Percentiles rank a stretch among this genome's conserved stretches.
Evolutionary conservation across 176 grass and related monocot genomes (phyloP).

Genomic region (Dendrocalamus sinicus): DNA sequence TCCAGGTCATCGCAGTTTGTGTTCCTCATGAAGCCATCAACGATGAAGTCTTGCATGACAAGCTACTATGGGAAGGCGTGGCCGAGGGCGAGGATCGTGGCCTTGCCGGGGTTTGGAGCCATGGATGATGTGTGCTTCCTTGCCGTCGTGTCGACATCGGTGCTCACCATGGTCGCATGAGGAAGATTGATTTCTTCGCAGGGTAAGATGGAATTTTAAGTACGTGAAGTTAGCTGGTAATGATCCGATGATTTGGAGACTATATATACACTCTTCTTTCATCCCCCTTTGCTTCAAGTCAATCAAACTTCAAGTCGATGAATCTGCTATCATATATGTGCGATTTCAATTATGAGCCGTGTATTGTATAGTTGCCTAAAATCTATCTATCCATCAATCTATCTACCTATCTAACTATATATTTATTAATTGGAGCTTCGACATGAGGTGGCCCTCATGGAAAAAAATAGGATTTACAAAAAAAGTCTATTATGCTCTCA

Average conservation of each 20-base stretch:
- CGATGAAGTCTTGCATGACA: conserved; percentile 74
- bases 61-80: conserved; percentile 80
- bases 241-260: background rate
- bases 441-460: too few species aligned
- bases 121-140: conserved; percentile 26
- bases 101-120: conserved; percentile 54
- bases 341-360: too few species aligned
- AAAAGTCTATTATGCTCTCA: too few species aligned
- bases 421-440: too few species aligned
- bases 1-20: conserved; percentile 73
- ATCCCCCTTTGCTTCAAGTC: background rate
- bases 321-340: too few species aligned
- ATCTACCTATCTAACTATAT: too few species aligned
- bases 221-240: background rate
- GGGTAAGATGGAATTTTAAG: background rate
- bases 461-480: too few species aligned
- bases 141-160: background rate
- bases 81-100: conserved; percentile 75
- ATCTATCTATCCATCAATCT: too few species aligned
- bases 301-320: too few species aligned
- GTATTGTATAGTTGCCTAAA: too few species aligned
- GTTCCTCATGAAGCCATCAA: conserved; percentile 81
- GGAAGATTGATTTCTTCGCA: background rate
- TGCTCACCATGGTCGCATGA: conserved; percentile 43
- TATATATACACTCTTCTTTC: conserved; percentile 10